Base-by-base conservation (phyloP, 1,284 basidiomycete species). In the Cutaneotrichosporon sp. region DNA sequence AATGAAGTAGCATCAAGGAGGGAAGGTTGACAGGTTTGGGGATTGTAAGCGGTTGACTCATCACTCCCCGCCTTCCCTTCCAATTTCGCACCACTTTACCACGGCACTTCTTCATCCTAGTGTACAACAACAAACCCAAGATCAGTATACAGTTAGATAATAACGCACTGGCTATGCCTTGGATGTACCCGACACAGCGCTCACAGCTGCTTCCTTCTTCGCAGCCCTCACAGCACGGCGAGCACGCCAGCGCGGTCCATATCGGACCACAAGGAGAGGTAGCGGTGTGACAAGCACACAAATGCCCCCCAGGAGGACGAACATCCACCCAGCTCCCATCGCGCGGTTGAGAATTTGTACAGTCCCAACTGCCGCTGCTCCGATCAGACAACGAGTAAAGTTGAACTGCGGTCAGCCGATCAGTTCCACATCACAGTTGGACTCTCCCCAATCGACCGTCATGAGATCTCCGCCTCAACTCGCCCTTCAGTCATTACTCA, bases 281-380 rank as follows among this genome's bases (percentile, higher is more conserved):
- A 72, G 41, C 0, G 71, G 71, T n/a, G 62, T 45, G 5, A 54
- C 58, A 1, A 61, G 45, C 5, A 70, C 25, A 27, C 60, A 59
- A n/a, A 75, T 57, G 0, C 71, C 73, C 11, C 60, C 54, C 25
- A 72, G 49, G 3, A 74, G 54, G 25, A 71, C 69, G 32, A 70
- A 70, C n/a, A 71, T 71, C 71, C 70, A 75, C 12, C 73, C 74
- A 4, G 67, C 63, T 6, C 66, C 65, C 8, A 76, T 54, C 2
- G 57, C 52, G n/a, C 56, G 49, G 25, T 62, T 60, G 25, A 72
- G 54, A 12, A 65, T 52, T 47, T 69, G 62, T 24, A 67, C 59
- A 9, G 60, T 60, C 9, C 58, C 61, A 5, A 62, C 60, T 3
- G 47, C 48, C 12, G 52, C 65, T 2, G 70, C 70, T n/a, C 63